A percentile compares a stretch with the other conserved stretches of the same genome.
Conservation (phyloP, 73 alveolate genomes). For the Tetrahymena malaccensis region DNA sequence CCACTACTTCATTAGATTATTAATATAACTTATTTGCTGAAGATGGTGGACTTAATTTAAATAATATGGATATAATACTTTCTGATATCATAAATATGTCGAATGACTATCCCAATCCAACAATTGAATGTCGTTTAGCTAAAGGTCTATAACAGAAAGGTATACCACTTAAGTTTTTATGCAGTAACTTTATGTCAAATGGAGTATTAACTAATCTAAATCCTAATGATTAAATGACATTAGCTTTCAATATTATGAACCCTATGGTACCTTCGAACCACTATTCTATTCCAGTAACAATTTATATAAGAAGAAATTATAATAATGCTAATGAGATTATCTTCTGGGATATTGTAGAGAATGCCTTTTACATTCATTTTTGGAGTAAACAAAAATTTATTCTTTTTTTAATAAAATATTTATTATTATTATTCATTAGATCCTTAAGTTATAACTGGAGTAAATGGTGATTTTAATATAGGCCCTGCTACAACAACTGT, state of each 20-base stretch:
- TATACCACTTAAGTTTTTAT: background rate
- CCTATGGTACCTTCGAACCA: background rate
- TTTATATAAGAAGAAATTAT: background rate
- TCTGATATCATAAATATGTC: background rate
- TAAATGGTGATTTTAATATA: background rate
- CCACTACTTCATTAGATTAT: background rate
- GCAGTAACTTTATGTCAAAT: background rate
- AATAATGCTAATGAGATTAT: background rate
- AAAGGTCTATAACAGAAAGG: background rate
- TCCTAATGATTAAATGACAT: background rate
- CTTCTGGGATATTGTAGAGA: background rate
- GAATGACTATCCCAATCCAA: background rate
- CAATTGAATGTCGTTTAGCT: background rate
- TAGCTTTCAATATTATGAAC: background rate
- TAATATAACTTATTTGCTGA: background rate
- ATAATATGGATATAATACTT: background rate
- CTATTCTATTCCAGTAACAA: background rate
- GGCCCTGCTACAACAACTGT: background rate
- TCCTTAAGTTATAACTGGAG: background rate
- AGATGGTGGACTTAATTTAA: background rate
- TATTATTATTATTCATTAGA: background rate
- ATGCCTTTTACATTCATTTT: background rate
- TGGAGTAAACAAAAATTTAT: background rate
- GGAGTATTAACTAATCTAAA: background rate
- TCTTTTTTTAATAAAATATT: background rate